Base-by-base conservation (phyloP, 225 moss, liverwort and hornwort genomes). In the Marchantia paleacea region DNA sequence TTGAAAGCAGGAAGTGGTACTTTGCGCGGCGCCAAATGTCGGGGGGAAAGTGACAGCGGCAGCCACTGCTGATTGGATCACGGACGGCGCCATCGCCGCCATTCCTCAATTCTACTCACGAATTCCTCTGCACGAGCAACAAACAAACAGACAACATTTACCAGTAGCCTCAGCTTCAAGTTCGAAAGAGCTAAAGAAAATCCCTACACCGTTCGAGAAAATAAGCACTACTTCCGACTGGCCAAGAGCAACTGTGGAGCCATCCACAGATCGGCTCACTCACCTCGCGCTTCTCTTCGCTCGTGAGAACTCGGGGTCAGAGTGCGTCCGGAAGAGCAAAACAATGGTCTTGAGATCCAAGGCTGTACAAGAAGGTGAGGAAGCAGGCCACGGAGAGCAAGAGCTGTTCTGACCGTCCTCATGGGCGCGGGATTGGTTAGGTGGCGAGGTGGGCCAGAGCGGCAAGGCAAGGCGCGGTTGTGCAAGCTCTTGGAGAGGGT, bases 51-150 rank as follows among this genome's bases (percentile, higher is more conserved):
- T 3, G 19, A 57, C 60, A 63, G 24, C 52, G 11, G 74, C n/a
- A 25, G 80, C 80, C 47, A 65, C 58, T 0, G 69, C 78, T 19
- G 73, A 50, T 14, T 30, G 48, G 13, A 52, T 55, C 75, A 81
- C 73, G 10, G 80, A 81, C 62, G 86, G 81, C 78, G 78, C 78
- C 83, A 78, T 83, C 69, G 83, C 75, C 83, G 83, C 80, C 86
- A 86, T 86, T 51, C 51, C 69, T 70, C 54, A 54, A 79, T 69
- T 70, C 58, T 54, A 16, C 22, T 54, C 19, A 79, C 52, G 68
- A 51, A 29, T 53, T 69, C 69, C 31, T 13, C 78, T 71, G 70
- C 79, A 79, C 1, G 29, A 39, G 70, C 11, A 64, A 69, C 6
- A 25, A 28, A 18, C 66, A 78, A 22, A 12, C 22, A 51, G 11